Conservation (phyloP, 2,329 filamentous ascomycete genomes). For the Hypoxylon sp. region DNA sequence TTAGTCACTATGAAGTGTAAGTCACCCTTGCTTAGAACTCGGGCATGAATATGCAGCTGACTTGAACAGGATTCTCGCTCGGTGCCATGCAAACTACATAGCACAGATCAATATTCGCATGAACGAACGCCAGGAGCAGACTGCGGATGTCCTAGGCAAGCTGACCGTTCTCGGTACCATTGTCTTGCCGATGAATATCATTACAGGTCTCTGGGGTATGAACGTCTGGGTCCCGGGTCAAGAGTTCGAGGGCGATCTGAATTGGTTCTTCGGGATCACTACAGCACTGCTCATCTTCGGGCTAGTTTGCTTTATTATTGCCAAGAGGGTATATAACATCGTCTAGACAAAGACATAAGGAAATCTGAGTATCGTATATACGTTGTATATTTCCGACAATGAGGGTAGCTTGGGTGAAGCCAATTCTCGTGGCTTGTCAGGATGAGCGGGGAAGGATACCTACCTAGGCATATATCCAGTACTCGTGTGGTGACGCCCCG, state of each 20-base stretch:
- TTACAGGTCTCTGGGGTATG: slow-evolving; percentile 99
- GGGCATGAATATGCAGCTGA: slow-evolving; percentile 28
- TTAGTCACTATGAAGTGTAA: slow-evolving; percentile 96
- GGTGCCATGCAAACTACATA: slow-evolving; percentile 97
- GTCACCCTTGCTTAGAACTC: slow-evolving; percentile 52
- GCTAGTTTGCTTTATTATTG: slow-evolving; percentile 81
- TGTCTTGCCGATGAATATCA: slow-evolving; percentile 98
- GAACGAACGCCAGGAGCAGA: slow-evolving; percentile 97
- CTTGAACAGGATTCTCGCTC: slow-evolving; percentile 78
- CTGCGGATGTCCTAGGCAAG: slow-evolving; percentile 93
- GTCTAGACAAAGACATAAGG: slow-evolving; percentile 35
- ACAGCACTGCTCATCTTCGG: slow-evolving; percentile 84
- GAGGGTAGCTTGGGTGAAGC: background rate
- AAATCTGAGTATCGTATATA: background rate
- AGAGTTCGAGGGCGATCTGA: slow-evolving; percentile 78
- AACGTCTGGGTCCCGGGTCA: slow-evolving; percentile 97
- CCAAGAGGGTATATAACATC: slow-evolving; percentile 86
- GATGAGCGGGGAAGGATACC: background rate
- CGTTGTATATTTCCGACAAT: slow-evolving; percentile 1
- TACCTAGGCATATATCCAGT: background rate
- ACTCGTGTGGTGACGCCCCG: background rate
- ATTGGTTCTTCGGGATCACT: slow-evolving; percentile 82
- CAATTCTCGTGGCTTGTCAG: background rate
- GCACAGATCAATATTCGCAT: slow-evolving; percentile 99
- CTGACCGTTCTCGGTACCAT: slow-evolving; percentile 97